phyloP scores from a whole-genome alignment of 805 yeast genomes.

The Maudiozyma saulgeensis region DNA sequence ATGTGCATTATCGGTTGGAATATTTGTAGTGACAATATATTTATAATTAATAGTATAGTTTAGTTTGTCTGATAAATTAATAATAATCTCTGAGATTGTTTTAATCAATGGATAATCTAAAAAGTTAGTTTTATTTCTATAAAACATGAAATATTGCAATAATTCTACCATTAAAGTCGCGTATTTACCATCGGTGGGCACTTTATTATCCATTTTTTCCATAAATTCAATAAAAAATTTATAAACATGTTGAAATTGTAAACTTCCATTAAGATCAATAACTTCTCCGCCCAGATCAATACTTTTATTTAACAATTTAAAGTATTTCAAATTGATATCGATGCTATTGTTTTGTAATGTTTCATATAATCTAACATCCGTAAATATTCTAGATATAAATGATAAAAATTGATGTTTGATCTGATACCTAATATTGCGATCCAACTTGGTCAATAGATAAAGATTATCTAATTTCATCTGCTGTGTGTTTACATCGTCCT shows the following conservation, averaged over 20 bases:
- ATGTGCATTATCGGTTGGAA: conserved; percentile 1
- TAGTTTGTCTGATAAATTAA: conserved; percentile 11
- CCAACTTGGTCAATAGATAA: conserved; percentile 13
- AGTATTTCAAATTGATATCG: conserved; percentile 11
- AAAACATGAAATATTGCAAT: conserved; percentile 8
- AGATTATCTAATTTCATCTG: conserved; percentile 17
- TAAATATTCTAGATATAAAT: conserved; percentile 8
- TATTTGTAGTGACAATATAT: conserved; percentile 10
- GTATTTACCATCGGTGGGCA: not conserved
- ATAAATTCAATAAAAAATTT: conserved; percentile 5
- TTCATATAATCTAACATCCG: conserved; percentile 4
- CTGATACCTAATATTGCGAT: conserved; percentile 13
- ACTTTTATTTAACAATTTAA: conserved; percentile 16
- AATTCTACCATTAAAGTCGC: conserved; percentile 9
- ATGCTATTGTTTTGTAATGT: conserved; percentile 8
- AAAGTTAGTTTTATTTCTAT: not conserved
- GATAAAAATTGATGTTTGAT: conserved; percentile 11
- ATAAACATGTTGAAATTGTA: conserved; percentile 4
- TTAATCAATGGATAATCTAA: not conserved
- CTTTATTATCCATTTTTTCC: not conserved
- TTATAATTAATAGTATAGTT: conserved; percentile 13
- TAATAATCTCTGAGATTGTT: conserved; percentile 7
- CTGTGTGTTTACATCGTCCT: conserved; percentile 1
- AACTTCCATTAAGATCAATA: too few relatives aligned
- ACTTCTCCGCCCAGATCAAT: not conserved